Evolutionary conservation across 192 early-diverging fungal species (phyloP).

Genomic region (Chytriomyces sp.): DNA sequence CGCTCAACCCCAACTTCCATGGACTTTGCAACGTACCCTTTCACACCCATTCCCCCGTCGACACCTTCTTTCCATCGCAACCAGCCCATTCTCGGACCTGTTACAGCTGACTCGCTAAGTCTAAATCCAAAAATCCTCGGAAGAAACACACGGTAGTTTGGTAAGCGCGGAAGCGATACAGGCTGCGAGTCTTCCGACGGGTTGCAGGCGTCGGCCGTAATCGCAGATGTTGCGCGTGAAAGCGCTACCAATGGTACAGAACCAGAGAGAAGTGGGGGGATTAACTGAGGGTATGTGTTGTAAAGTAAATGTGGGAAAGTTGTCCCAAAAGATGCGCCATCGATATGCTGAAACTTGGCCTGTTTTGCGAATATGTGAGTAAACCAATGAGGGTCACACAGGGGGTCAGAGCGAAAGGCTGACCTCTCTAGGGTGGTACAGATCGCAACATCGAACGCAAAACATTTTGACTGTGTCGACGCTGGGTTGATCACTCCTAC

Average conservation of each 20-base stretch:
- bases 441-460: slow-evolving; percentile 61
- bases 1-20: slow-evolving; percentile 22
- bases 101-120: slow-evolving; percentile 72
- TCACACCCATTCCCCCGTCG: slow-evolving; percentile 16
- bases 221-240: background rate
- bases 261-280: slow-evolving; percentile 53
- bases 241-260: background rate
- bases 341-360: slow-evolving; percentile 52
- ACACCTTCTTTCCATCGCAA: slow-evolving; percentile 68
- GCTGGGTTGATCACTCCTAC: slow-evolving; percentile 49
- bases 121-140: slow-evolving; percentile 94
- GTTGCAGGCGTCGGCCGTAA: slow-evolving; percentile 40
- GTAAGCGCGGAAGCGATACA: slow-evolving; percentile 11
- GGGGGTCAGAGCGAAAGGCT: background rate
- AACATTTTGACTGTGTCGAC: slow-evolving; percentile 60
- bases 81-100: slow-evolving; percentile 93
- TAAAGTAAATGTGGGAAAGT: slow-evolving; percentile 94
- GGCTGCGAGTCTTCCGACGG: slow-evolving; percentile 5
- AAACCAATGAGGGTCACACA: slow-evolving; percentile 20
- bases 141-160: slow-evolving; percentile 68
- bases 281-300: slow-evolving; percentile 79
- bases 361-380: slow-evolving; percentile 23
- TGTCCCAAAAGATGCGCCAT: slow-evolving; percentile 93
- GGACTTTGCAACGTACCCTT: slow-evolving; percentile 12
- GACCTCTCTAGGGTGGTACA: slow-evolving; percentile 59